These are phyloP conservation scores for Cutaneotrichosporon sp. DNA, from an alignment of 1,284 basidiomycete genomes.

Conservation along the genomic window DNA sequence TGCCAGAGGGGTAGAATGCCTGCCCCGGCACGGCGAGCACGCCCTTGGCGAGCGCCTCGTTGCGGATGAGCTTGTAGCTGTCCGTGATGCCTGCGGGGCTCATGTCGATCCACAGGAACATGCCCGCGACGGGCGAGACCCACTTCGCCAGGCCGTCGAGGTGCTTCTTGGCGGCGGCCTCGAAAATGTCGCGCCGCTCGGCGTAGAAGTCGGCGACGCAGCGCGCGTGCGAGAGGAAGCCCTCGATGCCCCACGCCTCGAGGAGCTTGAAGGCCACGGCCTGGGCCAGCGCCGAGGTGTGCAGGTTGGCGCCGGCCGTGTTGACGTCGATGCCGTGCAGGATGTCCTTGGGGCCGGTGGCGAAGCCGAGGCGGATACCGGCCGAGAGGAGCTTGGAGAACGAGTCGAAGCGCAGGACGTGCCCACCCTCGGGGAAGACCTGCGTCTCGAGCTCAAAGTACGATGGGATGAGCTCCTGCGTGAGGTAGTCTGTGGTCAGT, in stretches of 20 bases:
- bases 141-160: constrained; percentile 78
- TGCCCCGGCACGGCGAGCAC: constrained; percentile 84
- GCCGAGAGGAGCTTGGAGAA: constrained; percentile 84
- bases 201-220: constrained; percentile 77
- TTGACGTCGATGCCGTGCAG: constrained; percentile 72
- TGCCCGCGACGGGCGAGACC: constrained; percentile 81
- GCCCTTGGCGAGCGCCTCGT: constrained; percentile 74
- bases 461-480: constrained; percentile 62
- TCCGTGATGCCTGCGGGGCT: constrained; percentile 57
- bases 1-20: constrained; percentile 69
- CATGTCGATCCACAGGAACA: constrained; percentile 78
- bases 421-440: constrained; percentile 60
- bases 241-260: constrained; percentile 72
- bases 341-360: constrained; percentile 73
- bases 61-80: constrained; percentile 73
- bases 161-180: constrained; percentile 70
- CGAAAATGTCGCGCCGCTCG: constrained; percentile 74
- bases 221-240: constrained; percentile 72
- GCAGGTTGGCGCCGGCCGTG: constrained; percentile 65
- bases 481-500: constrained; percentile 58
- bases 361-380: constrained; percentile 68
- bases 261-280: constrained; percentile 71
- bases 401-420: constrained; percentile 84
- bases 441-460: constrained; percentile 74
- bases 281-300: constrained; percentile 76